Evolutionary conservation across 306 rosid species (phyloP).

Genomic region (Dalbergia cochinchinensis): DNA sequence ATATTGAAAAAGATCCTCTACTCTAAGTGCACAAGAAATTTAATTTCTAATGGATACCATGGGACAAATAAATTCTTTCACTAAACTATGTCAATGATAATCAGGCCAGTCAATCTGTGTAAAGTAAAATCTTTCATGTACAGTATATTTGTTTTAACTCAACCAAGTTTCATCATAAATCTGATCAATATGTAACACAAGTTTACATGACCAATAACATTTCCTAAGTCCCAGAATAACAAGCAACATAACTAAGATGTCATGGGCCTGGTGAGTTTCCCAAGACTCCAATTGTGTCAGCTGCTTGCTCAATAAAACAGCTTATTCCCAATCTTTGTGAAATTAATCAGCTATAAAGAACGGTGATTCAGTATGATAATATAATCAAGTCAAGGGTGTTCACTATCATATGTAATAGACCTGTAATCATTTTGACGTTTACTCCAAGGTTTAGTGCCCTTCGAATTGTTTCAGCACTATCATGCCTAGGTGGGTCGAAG

Average conservation of each 20-base stretch:
- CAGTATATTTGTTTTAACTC: constrained; percentile 9
- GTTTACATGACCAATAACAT: not conserved
- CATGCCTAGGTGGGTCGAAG: constrained; percentile 99
- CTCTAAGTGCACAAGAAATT: constrained; percentile 19
- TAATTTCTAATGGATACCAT: constrained; percentile 28
- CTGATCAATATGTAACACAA: constrained; percentile 1
- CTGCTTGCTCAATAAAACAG: constrained; percentile 29
- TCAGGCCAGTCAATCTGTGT: not conserved
- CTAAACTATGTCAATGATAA: constrained; percentile 11
- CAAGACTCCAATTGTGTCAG: constrained; percentile 6
- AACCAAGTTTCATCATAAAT: constrained; percentile 15
- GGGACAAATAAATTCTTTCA: constrained; percentile 1
- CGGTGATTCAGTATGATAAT: constrained; percentile 21
- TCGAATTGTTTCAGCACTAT: constrained; percentile 96
- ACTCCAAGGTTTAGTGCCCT: constrained; percentile 98
- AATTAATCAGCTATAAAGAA: constrained; percentile 17
- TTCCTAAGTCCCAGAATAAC: constrained; percentile 16
- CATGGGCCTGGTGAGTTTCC: not conserved
- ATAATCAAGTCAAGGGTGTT: constrained; percentile 39
- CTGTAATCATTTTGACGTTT: constrained; percentile 99
- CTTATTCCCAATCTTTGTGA: constrained; percentile 21
- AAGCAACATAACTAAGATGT: not conserved
- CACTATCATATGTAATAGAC: constrained; percentile 50
- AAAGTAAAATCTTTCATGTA: constrained; percentile 7
- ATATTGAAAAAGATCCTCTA: constrained; percentile 6